Percentiles rank a stretch among this genome's conserved stretches.
These are phyloP conservation scores for Astragalus glycyphyllos DNA, from an alignment of 306 rosid species.

Conservation along the genomic window DNA sequence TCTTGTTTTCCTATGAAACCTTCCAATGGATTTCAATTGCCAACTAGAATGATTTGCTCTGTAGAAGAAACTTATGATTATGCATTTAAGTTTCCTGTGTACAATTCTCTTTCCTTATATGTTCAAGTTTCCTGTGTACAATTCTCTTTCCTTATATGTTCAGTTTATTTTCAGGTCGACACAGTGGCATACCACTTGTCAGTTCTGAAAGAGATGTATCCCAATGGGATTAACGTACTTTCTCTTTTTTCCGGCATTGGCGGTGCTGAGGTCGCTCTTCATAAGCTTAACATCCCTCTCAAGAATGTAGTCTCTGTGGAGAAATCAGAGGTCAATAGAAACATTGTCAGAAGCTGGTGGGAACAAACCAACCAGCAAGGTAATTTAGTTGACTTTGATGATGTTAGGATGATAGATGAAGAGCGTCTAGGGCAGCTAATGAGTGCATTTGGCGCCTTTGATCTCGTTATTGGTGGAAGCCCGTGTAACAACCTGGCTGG, in stretches of 20 bases:
- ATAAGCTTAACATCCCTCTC: constrained; percentile 77
- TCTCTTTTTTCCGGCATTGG: constrained; percentile 97
- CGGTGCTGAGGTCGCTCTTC: constrained; percentile 96
- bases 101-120: constrained; percentile 32
- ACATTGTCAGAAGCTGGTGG: constrained; percentile 92
- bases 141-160: constrained; percentile 35
- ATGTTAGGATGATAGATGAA: constrained; percentile 61
- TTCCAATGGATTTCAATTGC: constrained; percentile 13
- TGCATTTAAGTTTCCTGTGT: constrained; percentile 13
- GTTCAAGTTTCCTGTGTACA: constrained; percentile 30
- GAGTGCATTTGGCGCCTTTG: constrained; percentile 73
- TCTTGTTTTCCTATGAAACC: neutral
- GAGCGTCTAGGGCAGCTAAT: constrained; percentile 65
- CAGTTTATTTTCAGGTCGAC: constrained; percentile 71
- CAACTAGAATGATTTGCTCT: constrained; percentile 4
- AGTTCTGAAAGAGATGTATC: constrained; percentile 77
- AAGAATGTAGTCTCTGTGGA: constrained; percentile 88
- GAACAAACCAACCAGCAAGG: constrained; percentile 96
- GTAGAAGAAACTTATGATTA: neutral
- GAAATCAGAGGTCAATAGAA: constrained; percentile 75
- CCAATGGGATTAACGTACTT: constrained; percentile 81
- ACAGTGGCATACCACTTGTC: constrained; percentile 95
- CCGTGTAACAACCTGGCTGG: constrained; percentile 97
- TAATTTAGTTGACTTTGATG: constrained; percentile 61
- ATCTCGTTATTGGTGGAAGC: constrained; percentile 92